Conservation (phyloP, 2,329 filamentous ascomycete genomes). For the Rosellinia necatrix region DNA sequence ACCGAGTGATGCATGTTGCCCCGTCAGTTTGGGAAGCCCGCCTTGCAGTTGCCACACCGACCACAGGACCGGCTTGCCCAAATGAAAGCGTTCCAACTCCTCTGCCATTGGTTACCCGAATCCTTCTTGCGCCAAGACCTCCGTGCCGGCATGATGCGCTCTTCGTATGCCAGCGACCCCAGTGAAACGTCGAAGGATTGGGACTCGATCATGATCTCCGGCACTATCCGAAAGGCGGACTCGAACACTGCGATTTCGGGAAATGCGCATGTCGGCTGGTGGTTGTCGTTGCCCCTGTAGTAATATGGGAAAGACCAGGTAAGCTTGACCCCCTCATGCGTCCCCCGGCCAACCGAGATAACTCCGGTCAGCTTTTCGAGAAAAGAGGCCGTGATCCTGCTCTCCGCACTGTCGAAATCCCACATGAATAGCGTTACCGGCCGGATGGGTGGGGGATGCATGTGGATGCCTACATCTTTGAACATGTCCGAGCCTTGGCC, state of each 20-base stretch:
- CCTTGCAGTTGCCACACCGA: not conserved
- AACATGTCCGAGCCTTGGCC: slow-evolving; percentile 3
- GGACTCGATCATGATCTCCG: not conserved
- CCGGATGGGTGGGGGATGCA: not conserved
- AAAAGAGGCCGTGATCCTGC: not conserved
- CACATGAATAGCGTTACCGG: not conserved
- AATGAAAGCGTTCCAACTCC: not conserved
- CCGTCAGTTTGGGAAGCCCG: too few species aligned
- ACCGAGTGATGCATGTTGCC: too few species aligned
- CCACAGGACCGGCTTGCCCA: slow-evolving; percentile 1
- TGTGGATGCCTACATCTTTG: not conserved
- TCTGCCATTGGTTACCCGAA: not conserved
- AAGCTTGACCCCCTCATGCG: not conserved
- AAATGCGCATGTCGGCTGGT: not conserved
- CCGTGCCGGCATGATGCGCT: not conserved
- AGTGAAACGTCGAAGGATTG: slow-evolving; percentile 3
- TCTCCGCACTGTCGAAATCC: not conserved
- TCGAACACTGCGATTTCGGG: not conserved
- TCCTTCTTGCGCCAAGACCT: not conserved
- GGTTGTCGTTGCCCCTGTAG: not conserved
- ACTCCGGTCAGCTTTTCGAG: not conserved
- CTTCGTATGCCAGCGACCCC: not conserved
- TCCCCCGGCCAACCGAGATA: not conserved
- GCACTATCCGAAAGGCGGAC: not conserved
- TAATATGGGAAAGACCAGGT: slow-evolving; percentile 7